Evolutionary conservation across 179 eudicot species (phyloP), one percentile per base, ranked within the genome.

Genomic region (Silene coronaria): DNA sequence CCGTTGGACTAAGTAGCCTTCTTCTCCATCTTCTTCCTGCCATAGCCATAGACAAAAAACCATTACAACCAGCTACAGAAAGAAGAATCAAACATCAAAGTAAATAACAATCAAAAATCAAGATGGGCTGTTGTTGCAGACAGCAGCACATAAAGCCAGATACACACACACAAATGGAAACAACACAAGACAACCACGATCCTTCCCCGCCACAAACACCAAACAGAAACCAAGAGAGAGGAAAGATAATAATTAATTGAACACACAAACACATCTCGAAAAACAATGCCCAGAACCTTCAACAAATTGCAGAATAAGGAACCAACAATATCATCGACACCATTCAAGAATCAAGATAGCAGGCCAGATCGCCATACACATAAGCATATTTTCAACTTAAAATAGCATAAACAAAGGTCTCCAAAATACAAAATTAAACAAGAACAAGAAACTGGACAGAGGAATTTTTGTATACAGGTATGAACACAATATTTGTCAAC

Each of bases 1-100:
- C n/a, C 89, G 90, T 60, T 93, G 98, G 62, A 93, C 91, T 76
- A 93, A 77, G 84, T 87, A 93, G 10, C 94, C 94, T 24, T 83
- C 81, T 24, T 85, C 97, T 53, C 86, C 75, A 74, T 92, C 97
- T 78, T 92, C 97, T 64, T 92, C 97, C 91, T 92, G 90, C 84
- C 85, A 83, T 83, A 46, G 59, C 13, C 64, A 8, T 22, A 62
- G 6, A 53, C 58, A 53, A 53, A 5, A 53, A 3, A n/a, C n/a
- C 6, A 53, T 53, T 53, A 53, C n/a, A 53, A 17, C 21, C 5
- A 2, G 21, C 7, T 53, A 14, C 58, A 53, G 21, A 53, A 53
- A 53, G 7, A 53, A 53, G 7, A 53, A 53, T 3, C 58, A 8
- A 16, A 16, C 58, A 16, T 42, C 11, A 13, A 42, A 10, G 48